Base-by-base conservation (phyloP, 2,329 filamentous ascomycete genomes). In the Paraphaeosphaeria sporulosa region DNA sequence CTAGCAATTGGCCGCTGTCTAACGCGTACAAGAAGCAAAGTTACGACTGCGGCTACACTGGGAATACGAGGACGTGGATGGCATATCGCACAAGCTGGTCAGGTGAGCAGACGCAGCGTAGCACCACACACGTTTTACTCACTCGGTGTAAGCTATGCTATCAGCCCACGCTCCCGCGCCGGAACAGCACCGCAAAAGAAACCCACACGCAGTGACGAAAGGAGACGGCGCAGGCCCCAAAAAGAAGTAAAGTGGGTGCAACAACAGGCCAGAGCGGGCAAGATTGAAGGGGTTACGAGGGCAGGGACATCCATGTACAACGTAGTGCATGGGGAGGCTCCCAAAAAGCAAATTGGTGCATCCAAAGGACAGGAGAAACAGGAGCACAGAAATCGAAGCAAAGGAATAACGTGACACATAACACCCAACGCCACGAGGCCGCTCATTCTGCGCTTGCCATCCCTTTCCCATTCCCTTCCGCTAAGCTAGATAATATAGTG, bases 381-480 rank as follows among this genome's bases (percentile, higher is more conserved):
- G 44, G 30, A 27, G 3, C 25, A 27, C 30, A 12, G 30, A 32
- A 32, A 32, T 2, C 4, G 8, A 32, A 32, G 7, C 7, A 32
- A 32, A 32, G 7, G 4, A 32, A 32, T 21, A 49, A 52, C 58
- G 4, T 40, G 54, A 55, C 49, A 55, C 21, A 68, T 57, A 69
- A 71, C 70, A 63, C 68, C 69, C 44, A 61, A 62, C 68, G 71
- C 73, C 71, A 70, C 62, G 68, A 71, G 71, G 71, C 71, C 49
- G 64, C 62, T 63, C 57, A 64, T 61, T 61, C 58, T 15, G 36
- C 36, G 9, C 5, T 38, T 40, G 4, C 8, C 4, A 30, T 30
- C 3, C 17, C 9, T 57, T 46, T 58, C 59, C 62, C 50, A 59
- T 40, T 68, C 56, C 59, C 30, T 42, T 51, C 44, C 42, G 55